Conservation (phyloP, 2,329 filamentous ascomycete species). For the Alternaria arborescens region DNA sequence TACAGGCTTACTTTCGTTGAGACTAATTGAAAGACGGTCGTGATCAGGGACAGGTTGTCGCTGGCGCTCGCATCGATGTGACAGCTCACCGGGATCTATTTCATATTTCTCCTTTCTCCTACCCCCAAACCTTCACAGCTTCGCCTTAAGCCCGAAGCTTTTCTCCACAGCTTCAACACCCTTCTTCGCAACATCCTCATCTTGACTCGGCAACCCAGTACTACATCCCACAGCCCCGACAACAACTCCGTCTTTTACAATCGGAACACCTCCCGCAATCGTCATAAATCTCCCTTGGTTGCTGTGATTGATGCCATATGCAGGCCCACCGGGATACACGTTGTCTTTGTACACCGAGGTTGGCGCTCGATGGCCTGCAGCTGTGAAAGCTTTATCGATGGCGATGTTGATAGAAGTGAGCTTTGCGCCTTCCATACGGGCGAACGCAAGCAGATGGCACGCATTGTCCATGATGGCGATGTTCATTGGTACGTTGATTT, state of each 20-base stretch:
- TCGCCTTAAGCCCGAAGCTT: constrained; percentile 48
- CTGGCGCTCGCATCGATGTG: not conserved
- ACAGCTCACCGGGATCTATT: not conserved
- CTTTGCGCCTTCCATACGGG: constrained; percentile 60
- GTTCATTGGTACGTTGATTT: constrained; percentile 57
- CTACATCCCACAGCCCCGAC: constrained; percentile 64
- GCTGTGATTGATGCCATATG: constrained; percentile 61
- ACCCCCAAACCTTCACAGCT: constrained; percentile 41
- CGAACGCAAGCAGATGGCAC: constrained; percentile 58
- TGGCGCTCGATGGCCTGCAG: constrained; percentile 62
- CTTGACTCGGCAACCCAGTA: constrained; percentile 64
- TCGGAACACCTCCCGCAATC: constrained; percentile 63
- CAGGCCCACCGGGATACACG: constrained; percentile 62
- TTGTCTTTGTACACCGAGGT: constrained; percentile 63
- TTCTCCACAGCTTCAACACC: constrained; percentile 60
- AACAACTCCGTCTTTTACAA: constrained; percentile 58
- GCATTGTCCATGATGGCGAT: constrained; percentile 59
- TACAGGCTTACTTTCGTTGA: not conserved
- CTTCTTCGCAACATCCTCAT: constrained; percentile 62
- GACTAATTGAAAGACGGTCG: not conserved
- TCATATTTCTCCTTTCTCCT: not conserved
- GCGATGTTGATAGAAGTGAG: constrained; percentile 65
- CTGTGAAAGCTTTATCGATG: constrained; percentile 69
- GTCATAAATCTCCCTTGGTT: constrained; percentile 64
- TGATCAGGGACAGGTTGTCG: not conserved